Evolutionary conservation across 2,329 filamentous ascomycete genomes (phyloP).

Genomic region (Penicillium sp.): DNA sequence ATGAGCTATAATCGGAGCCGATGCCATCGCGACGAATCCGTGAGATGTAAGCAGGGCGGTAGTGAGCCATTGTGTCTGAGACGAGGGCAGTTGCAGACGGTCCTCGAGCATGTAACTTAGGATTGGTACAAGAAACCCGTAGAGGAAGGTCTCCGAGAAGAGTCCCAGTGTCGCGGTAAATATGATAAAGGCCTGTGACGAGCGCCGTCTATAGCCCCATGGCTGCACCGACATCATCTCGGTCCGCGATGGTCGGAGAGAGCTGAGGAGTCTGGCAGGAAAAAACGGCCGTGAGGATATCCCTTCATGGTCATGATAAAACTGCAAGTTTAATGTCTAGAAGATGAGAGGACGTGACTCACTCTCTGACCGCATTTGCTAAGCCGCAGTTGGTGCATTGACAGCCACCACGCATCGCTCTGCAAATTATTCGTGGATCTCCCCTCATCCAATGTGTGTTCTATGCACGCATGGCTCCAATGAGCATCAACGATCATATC

Average conservation of each 20-base stretch:
- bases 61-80: constrained; percentile 22
- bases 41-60: constrained; percentile 24
- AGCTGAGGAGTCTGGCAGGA: neutral
- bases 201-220: neutral
- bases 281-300: too few species aligned
- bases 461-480: too few species aligned
- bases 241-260: neutral
- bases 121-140: constrained; percentile 31
- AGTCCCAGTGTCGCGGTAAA: neutral
- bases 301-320: too few species aligned
- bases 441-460: too few species aligned
- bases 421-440: too few species aligned
- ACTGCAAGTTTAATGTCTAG: too few species aligned
- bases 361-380: too few species aligned
- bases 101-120: constrained; percentile 29
- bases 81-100: constrained; percentile 21
- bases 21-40: constrained; percentile 21
- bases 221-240: neutral
- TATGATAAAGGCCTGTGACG: neutral
- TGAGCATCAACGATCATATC: too few species aligned
- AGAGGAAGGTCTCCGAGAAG: constrained; percentile 28
- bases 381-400: too few species aligned
- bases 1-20: constrained; percentile 25
- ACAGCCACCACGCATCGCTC: too few species aligned
- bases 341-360: too few species aligned